Conservation (phyloP, 108 stramenopile species). For the Cyclotella atomus region DNA sequence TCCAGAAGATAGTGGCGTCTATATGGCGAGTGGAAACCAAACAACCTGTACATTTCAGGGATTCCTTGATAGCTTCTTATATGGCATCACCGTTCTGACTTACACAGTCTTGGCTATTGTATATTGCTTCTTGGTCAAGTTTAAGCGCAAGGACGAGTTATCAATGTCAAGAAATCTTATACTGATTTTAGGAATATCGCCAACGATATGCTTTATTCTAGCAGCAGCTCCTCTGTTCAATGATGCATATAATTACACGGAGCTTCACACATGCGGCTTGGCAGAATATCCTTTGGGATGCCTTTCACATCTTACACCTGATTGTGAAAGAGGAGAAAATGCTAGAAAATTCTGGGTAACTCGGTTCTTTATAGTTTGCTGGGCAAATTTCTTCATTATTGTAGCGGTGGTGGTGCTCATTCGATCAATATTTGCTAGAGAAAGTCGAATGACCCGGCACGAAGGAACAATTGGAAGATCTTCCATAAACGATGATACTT, state of each 20-base stretch:
- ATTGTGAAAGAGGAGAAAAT: constrained; percentile 19
- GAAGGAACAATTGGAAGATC: not conserved
- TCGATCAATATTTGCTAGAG: constrained; percentile 2
- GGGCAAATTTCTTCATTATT: constrained; percentile 24
- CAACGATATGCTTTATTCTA: constrained; percentile 13
- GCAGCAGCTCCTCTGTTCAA: constrained; percentile 10
- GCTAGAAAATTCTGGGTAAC: constrained; percentile 20
- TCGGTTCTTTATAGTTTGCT: constrained; percentile 20
- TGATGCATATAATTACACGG: constrained; percentile 31
- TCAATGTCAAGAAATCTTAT: not conserved
- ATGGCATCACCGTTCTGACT: constrained; percentile 19
- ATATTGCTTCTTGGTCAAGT: constrained; percentile 24
- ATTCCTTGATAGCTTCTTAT: constrained; percentile 34
- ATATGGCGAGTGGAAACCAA: constrained; percentile 18
- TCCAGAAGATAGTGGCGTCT: constrained; percentile 25
- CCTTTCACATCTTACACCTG: not conserved
- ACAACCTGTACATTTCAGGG: constrained; percentile 37
- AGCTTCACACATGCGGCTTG: constrained; percentile 20
- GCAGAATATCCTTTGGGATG: constrained; percentile 38
- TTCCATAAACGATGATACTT: not conserved
- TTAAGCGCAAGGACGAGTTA: constrained; percentile 27
- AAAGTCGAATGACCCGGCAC: constrained; percentile 22
- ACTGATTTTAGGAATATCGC: constrained; percentile 15
- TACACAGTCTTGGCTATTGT: constrained; percentile 28
- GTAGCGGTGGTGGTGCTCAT: constrained; percentile 25